Base-by-base conservation (phyloP, 2,329 filamentous ascomycete genomes). In the Kalaharituber pfeilii region DNA sequence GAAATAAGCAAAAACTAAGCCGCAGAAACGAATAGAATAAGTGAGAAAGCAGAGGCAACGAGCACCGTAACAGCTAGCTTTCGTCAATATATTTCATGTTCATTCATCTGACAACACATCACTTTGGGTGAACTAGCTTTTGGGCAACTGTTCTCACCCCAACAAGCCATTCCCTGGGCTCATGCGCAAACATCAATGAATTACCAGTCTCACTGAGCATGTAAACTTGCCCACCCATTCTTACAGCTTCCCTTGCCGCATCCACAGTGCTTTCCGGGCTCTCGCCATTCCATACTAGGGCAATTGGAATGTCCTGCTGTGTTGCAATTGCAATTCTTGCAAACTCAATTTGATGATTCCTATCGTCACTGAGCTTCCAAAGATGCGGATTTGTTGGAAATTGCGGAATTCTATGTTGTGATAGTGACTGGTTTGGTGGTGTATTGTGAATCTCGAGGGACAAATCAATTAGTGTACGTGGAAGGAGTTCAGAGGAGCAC, bases 151-250 rank as follows among this genome's bases (percentile, higher is more conserved):
- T 20, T 22, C n/a, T 22, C 42, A 47, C 42, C 15, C 15, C 4
- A 15, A 20, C 42, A 47, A 11, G 11, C 49, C 49, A 50, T 8
- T 29, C 49, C 49, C 22, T 28, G 3, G 26, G 29, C n/a, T 33
- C 26, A n/a, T 50, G 25, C 29, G 49, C 49, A 33, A 28, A 29
- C 49, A 29, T 33, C 29, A 47, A 42, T 49, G 50, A 27, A 49
- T 50, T 39, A 36, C 49, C 44, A 33, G 49, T 20, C 45, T 29
- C 26, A 49, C 51, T 51, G n/a, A 47, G 18, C 22, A 47, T 5
- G 25, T 22, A 47, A 15, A 47, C 42, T 22, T 4, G 18, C 15
- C 18, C n/a, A 15, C 42, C 42, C 2, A 47, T 47, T 22, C 42
- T 47, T 22, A 13, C 42, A 15, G 18, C 42, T 22, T 47, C 42